Conservation (phyloP, 306 rosid genomes). For the Begonia masoniana region DNA sequence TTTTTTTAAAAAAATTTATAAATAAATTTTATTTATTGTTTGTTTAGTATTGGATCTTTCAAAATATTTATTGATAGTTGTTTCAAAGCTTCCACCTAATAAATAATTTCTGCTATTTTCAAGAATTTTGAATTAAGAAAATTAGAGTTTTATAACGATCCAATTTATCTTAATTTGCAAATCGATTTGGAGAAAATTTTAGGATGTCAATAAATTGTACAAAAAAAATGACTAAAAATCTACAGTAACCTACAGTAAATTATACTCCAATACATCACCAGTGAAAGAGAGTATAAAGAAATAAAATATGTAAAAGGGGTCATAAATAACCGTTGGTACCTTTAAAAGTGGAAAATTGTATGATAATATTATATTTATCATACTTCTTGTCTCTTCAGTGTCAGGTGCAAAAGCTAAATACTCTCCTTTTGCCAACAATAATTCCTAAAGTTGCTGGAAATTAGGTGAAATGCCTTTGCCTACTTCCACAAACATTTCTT, state of each 20-base stretch:
- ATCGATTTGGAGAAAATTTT: too few species aligned
- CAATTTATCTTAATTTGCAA: too few species aligned
- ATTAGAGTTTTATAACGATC: too few species aligned
- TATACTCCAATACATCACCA: neutral
- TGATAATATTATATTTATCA: constrained; percentile 59
- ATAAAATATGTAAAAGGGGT: neutral
- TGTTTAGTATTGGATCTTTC: too few species aligned
- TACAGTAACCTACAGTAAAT: neutral
- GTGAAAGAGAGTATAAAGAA: neutral
- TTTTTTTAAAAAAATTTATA: too few species aligned
- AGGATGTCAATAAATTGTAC: too few species aligned
- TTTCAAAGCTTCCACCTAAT: too few species aligned
- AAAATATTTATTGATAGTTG: too few species aligned
- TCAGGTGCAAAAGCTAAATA: constrained; percentile 80
- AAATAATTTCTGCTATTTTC: too few species aligned
- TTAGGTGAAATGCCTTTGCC: constrained; percentile 79
- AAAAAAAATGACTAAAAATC: too few species aligned
- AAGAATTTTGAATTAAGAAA: too few species aligned
- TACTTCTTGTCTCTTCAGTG: constrained; percentile 49
- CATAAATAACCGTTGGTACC: constrained; percentile 24
- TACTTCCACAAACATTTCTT: constrained; percentile 72
- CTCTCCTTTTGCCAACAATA: constrained; percentile 47
- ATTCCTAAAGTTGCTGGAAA: constrained; percentile 54
- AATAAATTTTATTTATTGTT: too few species aligned
- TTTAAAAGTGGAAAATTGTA: constrained; percentile 64